phyloP scores from a whole-genome alignment of 2,329 filamentous ascomycete species.

The Aspergillus latus region DNA sequence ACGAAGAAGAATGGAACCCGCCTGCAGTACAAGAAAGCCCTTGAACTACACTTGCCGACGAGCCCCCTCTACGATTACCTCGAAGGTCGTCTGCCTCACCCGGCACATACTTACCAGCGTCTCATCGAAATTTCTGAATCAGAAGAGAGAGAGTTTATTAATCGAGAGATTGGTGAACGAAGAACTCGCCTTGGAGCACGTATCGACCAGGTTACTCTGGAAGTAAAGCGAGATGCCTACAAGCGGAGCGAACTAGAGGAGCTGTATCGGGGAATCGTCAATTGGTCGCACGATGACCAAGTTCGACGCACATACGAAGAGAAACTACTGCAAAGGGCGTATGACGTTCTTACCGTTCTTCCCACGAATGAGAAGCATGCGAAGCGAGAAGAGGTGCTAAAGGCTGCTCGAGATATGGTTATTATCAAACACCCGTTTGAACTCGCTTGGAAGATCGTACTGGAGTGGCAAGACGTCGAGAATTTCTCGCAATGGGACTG shows the following conservation, averaged over 20 bases:
- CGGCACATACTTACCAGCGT: slow-evolving; percentile 74
- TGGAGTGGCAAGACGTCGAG: slow-evolving; percentile 85
- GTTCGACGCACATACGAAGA: slow-evolving; percentile 82
- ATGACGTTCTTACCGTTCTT: slow-evolving; percentile 72
- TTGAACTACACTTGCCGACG: slow-evolving; percentile 74
- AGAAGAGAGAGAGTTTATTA: slow-evolving; percentile 86
- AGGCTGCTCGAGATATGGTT: slow-evolving; percentile 87
- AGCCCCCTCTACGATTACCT: slow-evolving; percentile 78
- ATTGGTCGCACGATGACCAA: slow-evolving; percentile 88
- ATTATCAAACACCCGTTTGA: slow-evolving; percentile 90
- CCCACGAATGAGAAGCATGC: slow-evolving; percentile 65
- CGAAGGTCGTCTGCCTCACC: slow-evolving; percentile 78
- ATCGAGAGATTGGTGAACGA: slow-evolving; percentile 83
- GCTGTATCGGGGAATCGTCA: slow-evolving; percentile 78
- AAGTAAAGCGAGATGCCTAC: slow-evolving; percentile 85
- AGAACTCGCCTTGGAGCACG: slow-evolving; percentile 83
- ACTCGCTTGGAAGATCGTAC: slow-evolving; percentile 83
- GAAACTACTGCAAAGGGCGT: slow-evolving; percentile 77
- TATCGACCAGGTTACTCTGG: slow-evolving; percentile 75
- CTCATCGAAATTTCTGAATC: slow-evolving; percentile 80
- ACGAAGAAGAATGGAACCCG: slow-evolving; percentile 71
- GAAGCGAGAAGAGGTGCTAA: slow-evolving; percentile 71
- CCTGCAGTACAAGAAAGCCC: slow-evolving; percentile 71
- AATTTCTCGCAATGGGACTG: slow-evolving; percentile 75
- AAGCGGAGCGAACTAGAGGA: slow-evolving; percentile 72